Percentiles rank a stretch among this genome's conserved stretches.
These are phyloP conservation scores for Mortierella claussenii DNA, from an alignment of 192 early-diverging fungal genomes.

Conservation along the genomic window DNA sequence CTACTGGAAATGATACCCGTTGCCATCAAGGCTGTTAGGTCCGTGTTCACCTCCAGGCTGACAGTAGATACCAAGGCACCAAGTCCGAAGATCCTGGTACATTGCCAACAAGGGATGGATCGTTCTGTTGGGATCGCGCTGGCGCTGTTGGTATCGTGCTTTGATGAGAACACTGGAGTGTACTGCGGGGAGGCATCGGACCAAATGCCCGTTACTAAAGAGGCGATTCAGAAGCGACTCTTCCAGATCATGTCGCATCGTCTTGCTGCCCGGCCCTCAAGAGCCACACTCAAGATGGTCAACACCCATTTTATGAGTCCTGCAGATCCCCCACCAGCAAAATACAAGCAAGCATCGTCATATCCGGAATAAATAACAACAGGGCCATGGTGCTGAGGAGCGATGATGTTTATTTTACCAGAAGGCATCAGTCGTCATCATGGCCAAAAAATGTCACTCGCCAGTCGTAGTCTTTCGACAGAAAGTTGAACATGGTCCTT, in stretches of 20 bases:
- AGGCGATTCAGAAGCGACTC: constrained; percentile 70
- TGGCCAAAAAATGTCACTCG: constrained; percentile 8
- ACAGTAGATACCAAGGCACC: background rate
- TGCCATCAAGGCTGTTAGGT: constrained; percentile 64
- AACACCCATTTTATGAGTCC: constrained; percentile 78
- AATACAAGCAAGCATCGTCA: constrained; percentile 14
- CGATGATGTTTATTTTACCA: background rate
- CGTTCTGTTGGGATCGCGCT: constrained; percentile 84
- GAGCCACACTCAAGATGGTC: constrained; percentile 81
- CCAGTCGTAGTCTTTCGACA: background rate
- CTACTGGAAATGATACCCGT: constrained; percentile 67
- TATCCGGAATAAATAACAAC: background rate
- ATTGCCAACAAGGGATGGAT: constrained; percentile 86
- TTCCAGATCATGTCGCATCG: constrained; percentile 74
- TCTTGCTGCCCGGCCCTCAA: constrained; percentile 73
- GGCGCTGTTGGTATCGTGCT: constrained; percentile 68
- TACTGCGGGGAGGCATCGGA: constrained; percentile 2
- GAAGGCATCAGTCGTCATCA: constrained; percentile 13
- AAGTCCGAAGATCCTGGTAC: constrained; percentile 66
- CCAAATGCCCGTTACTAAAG: constrained; percentile 58
- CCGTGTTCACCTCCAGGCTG: constrained; percentile 39
- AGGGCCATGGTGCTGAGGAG: background rate
- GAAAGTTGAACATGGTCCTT: background rate
- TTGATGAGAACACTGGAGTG: constrained; percentile 60
- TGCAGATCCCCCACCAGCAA: constrained; percentile 41